Base-by-base conservation (phyloP, 2,329 filamentous ascomycete species). In the Cadophora sp. region DNA sequence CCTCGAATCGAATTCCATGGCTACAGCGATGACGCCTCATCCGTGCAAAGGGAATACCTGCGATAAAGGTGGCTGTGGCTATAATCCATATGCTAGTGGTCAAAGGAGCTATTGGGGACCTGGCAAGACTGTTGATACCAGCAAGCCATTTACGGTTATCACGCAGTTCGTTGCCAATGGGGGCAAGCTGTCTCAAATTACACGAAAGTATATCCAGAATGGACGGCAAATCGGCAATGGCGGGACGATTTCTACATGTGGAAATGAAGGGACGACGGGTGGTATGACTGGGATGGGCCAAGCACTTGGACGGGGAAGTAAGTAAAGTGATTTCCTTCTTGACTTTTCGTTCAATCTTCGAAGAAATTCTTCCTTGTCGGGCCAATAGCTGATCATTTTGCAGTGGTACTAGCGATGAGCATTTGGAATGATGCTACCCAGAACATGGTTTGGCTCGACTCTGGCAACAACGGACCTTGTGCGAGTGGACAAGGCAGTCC, bases 391-490 rank as follows among this genome's bases (percentile, higher is more conserved):
- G 14, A 20, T 6, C n/a, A 47, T 43, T 73, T 78, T 36, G 76
- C 75, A 68, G 80, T 90, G 85, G 88, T 89, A 45, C 81, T 91
- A 16, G 87, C 88, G 73, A 83, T 91, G 82, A 83, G 81, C 56
- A 80, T 88, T 72, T 85, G 83, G 83, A 76, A 80, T 62, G 80
- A 81, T 69, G 84, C 90, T 78, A 77, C 84, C 65, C 80, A 85
- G 74, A 83, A 89, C 80, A 92, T 92, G 89, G 83, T 89, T 72
- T 93, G 90, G 91, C 80, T 88, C 7, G 85, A 88, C 71, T 78
- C 77, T 45, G 78, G 82, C 1, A 79, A 76, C 36, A 77, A 82
- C 13, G 87, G 87, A 0, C 85, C 86, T 47, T 89, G 87, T 76
- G 80, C 80, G 71, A 79, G 78, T 11, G 84, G 81, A 0, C 82